Conservation (phyloP, 495 filamentous ascomycete genomes). For the Hyaloscypha finlandica region DNA sequence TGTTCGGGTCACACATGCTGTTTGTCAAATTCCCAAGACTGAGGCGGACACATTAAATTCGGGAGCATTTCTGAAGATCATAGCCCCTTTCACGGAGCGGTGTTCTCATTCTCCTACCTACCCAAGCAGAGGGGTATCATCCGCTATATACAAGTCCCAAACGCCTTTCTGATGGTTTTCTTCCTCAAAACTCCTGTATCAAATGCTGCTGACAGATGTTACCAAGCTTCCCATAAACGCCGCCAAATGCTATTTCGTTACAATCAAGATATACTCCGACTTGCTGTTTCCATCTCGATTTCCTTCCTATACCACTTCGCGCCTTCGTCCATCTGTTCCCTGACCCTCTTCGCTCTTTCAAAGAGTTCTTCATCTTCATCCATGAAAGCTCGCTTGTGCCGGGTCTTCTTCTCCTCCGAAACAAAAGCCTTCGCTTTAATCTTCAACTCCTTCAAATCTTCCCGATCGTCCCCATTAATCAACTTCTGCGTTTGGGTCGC, state of each 20-base stretch:
- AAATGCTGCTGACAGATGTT: not conserved
- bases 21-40: not conserved
- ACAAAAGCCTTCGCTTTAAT: constrained; percentile 25
- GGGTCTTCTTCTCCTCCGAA: constrained; percentile 12
- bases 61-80: not conserved
- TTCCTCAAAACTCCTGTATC: constrained; percentile 1
- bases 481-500: not conserved
- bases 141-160: constrained; percentile 2
- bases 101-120: not conserved
- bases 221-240: constrained; percentile 1
- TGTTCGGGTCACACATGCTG: constrained; percentile 11
- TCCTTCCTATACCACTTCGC: constrained; percentile 27
- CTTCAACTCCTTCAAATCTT: constrained; percentile 28
- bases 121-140: constrained; percentile 5
- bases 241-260: constrained; percentile 10
- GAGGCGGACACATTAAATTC: constrained; percentile 1
- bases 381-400: constrained; percentile 21
- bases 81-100: not conserved
- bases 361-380: constrained; percentile 33
- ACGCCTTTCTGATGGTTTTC: constrained; percentile 10
- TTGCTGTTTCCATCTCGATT: constrained; percentile 14
- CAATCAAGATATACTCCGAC: constrained; percentile 16
- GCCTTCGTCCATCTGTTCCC: constrained; percentile 36
- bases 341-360: constrained; percentile 31
- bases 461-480: constrained; percentile 4